Conservation (phyloP, 352 stramenopile species). For the Globisporangium polare region DNA sequence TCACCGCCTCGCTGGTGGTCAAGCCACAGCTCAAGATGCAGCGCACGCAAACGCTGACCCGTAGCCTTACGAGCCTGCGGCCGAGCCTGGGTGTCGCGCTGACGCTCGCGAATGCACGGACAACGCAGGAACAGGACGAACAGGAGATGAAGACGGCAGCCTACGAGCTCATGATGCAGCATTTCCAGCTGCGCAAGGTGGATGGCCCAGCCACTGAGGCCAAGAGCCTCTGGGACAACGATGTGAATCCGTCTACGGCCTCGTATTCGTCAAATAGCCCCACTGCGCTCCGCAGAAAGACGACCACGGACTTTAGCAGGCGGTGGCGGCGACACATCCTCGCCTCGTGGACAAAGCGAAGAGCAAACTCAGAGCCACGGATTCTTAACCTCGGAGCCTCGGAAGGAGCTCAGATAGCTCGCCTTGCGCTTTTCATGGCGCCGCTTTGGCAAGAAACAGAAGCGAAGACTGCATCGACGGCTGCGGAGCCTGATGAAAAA, state of each 20-base stretch:
- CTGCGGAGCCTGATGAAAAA: neutral
- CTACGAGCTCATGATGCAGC: conserved; percentile 17
- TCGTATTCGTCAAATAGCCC: neutral
- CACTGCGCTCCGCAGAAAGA: neutral
- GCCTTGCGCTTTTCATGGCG: neutral
- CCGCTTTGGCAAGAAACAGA: neutral
- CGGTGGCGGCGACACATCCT: neutral
- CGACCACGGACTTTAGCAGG: conserved; percentile 6
- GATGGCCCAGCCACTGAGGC: neutral
- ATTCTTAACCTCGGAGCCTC: neutral
- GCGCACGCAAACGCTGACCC: neutral
- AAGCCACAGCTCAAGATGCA: neutral
- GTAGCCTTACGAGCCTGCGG: neutral
- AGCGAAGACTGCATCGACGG: neutral
- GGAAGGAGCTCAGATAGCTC: neutral
- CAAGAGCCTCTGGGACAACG: neutral
- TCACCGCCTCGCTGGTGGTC: neutral
- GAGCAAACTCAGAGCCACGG: neutral
- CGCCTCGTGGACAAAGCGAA: neutral
- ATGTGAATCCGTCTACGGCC: neutral
- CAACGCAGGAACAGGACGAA: neutral
- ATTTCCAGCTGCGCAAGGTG: conserved; percentile 12
- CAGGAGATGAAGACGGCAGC: conserved; percentile 1
- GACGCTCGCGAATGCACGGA: neutral
- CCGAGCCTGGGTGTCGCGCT: neutral